Evolutionary conservation across 2,329 filamentous ascomycete genomes (phyloP).

Genomic region (Aspergillus fructus): DNA sequence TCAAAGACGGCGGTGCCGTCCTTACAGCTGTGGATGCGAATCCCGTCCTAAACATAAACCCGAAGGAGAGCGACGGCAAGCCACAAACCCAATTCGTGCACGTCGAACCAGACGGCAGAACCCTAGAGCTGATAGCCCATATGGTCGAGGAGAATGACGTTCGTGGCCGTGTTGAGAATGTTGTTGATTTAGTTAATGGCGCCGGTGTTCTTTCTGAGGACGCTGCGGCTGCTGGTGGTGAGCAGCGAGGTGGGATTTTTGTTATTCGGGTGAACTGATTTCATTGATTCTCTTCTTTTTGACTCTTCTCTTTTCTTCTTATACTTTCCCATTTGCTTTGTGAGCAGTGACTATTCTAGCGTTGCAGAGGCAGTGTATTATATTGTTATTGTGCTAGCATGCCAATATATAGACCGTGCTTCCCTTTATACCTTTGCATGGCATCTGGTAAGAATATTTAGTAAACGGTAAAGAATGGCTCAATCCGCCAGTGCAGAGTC

Average conservation of each 20-base stretch:
- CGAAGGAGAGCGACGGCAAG: conserved; percentile 18
- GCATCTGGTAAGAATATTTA: no score
- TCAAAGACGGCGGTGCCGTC: conserved; percentile 35
- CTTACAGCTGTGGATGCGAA: conserved; percentile 35
- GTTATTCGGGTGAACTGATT: conserved; percentile 30
- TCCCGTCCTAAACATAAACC: conserved; percentile 20
- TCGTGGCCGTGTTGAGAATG: conserved; percentile 31
- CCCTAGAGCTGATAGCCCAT: conserved; percentile 34
- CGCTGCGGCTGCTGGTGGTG: conserved; percentile 30
- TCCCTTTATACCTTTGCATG: no score
- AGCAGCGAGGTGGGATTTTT: conserved; percentile 30
- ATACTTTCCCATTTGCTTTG: no score
- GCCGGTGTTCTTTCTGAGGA: conserved; percentile 32
- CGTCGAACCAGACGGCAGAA: conserved; percentile 36
- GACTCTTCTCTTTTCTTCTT: no score
- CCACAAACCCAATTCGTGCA: conserved; percentile 36
- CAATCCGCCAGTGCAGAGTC: no score
- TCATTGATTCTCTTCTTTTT: background rate
- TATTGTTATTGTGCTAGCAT: no score
- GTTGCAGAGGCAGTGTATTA: no score
- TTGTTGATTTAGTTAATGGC: conserved; percentile 36
- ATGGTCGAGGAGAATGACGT: conserved; percentile 37
- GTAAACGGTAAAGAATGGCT: no score
- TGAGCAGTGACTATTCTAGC: no score
- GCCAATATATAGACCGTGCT: no score